These are phyloP conservation scores for Leptographium flavum DNA, from an alignment of 2,329 filamentous ascomycete genomes.

Conservation along the genomic window DNA sequence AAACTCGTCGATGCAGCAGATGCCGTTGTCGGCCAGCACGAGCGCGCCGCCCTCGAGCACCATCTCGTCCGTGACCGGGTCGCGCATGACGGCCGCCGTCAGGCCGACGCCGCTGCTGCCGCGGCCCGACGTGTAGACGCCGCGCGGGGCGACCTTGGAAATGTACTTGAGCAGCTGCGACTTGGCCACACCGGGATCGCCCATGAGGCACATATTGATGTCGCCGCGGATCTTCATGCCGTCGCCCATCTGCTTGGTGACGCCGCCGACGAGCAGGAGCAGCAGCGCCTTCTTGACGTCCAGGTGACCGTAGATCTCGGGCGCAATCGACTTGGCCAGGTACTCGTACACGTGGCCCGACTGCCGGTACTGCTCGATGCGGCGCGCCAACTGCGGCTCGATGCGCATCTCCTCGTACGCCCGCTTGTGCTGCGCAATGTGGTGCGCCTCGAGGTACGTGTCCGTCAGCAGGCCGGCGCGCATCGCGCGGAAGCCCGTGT, in stretches of 20 bases:
- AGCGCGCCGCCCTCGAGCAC: slow-evolving; percentile 68
- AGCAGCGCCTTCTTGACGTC: slow-evolving; percentile 97
- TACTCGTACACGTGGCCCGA: slow-evolving; percentile 92
- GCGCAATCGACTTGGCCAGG: slow-evolving; percentile 87
- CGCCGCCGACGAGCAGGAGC: slow-evolving; percentile 88
- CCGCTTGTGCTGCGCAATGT: slow-evolving; percentile 93
- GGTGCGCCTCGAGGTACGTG: slow-evolving; percentile 89
- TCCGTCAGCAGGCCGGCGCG: slow-evolving; percentile 91
- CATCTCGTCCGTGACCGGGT: slow-evolving; percentile 75
- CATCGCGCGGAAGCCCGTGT: slow-evolving; percentile 98
- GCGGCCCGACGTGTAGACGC: slow-evolving; percentile 70
- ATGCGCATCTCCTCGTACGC: slow-evolving; percentile 87
- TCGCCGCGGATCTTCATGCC: slow-evolving; percentile 98
- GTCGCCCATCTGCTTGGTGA: slow-evolving; percentile 91
- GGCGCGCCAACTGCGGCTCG: slow-evolving; percentile 62
- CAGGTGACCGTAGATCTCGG: slow-evolving; percentile 90
- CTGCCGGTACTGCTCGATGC: slow-evolving; percentile 73
- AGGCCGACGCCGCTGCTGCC: slow-evolving; percentile 73
- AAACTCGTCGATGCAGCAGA: slow-evolving; percentile 78
- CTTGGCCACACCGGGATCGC: slow-evolving; percentile 98
- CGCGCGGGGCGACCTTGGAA: slow-evolving; percentile 89
- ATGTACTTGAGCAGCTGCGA: slow-evolving; percentile 98
- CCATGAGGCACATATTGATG: slow-evolving; percentile 98
- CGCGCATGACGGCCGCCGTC: slow-evolving; percentile 71
- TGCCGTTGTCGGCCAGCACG: slow-evolving; percentile 68